Evolutionary conservation across 2,329 filamentous ascomycete species (phyloP), one percentile per base, ranked within the genome.

Genomic region (Sclerotinia spermophila): DNA sequence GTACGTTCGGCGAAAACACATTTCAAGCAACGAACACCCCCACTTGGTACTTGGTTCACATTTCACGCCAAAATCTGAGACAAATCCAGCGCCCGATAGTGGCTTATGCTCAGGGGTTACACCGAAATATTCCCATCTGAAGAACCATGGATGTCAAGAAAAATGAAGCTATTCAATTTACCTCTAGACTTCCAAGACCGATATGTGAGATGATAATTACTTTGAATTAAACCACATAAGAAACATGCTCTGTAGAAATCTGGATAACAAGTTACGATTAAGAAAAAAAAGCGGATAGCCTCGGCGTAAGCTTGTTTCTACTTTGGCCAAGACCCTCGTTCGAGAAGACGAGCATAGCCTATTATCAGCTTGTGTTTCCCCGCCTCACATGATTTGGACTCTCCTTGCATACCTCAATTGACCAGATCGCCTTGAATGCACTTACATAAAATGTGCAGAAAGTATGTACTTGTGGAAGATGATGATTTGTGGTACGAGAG

Each of bases 251-350:
- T 6, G 19, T n/a, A 10, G 45, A 53, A 1, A 21, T 3, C 24
- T 5, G 61, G 33, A 38, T 24, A 10, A 53, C 19, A 19, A 27
- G 8, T 27, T 10, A 27, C 33, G n/a, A n/a, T n/a, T n/a, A n/a
- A n/a, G n/a, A n/a, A n/a, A 30, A 40, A 53, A 40, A 7, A 30
- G 10, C 45, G 45, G 62, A 65, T 27, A 65, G 1, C 15, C 45
- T 53, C 62, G 33, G 45, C n/a, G 62, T 33, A 40, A 62, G 33
- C 45, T 66, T 66, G 45, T 66, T 55, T 40, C 10, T 40, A 53
- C 62, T 30, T 40, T 33, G 45, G 62, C 62, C 62, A 53, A 65
- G 62, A 30, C 24, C 17, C 48, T 55, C 33, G 8, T 66, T 66
- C n/a, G n/a, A 53, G 45, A 30, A 30, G 19, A 15, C 42, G 61